phyloP scores from a whole-genome alignment of 192 early-diverging fungal genomes.

The Backusella sp. region DNA sequence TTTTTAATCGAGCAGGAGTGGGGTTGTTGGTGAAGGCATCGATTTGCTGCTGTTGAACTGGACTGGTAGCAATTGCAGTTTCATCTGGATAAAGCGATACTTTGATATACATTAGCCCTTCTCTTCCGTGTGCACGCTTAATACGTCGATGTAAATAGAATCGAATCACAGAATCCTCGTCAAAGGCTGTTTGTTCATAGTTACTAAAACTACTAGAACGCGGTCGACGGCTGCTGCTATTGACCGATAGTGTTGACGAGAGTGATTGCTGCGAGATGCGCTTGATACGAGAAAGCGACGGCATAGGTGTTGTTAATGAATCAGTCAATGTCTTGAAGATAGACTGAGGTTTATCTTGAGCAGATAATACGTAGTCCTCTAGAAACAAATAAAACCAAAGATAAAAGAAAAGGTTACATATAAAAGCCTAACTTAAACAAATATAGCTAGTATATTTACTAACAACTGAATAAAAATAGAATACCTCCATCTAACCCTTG shows the following conservation, averaged over 20 bases:
- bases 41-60: constrained; percentile 5
- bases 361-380: constrained; percentile 44
- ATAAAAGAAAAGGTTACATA: background rate
- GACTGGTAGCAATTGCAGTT: background rate
- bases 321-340: constrained; percentile 47
- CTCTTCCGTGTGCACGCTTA: constrained; percentile 26
- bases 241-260: background rate
- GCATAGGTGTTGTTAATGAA: constrained; percentile 45
- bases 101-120: constrained; percentile 35
- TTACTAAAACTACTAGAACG: constrained; percentile 23
- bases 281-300: constrained; percentile 35
- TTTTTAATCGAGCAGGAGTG: constrained; percentile 3
- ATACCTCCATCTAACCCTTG: constrained; percentile 47
- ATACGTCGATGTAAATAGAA: constrained; percentile 48
- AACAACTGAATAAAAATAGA: constrained; percentile 2
- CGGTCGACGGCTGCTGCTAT: background rate
- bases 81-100: constrained; percentile 30
- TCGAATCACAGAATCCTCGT: constrained; percentile 38
- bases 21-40: background rate
- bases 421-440: background rate
- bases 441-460: background rate
- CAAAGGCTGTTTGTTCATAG: constrained; percentile 16
- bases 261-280: constrained; percentile 17
- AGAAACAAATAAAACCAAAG: background rate
- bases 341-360: constrained; percentile 48